Conservation (phyloP, 139 green algal genomes). For the Asterochloris erici region DNA sequence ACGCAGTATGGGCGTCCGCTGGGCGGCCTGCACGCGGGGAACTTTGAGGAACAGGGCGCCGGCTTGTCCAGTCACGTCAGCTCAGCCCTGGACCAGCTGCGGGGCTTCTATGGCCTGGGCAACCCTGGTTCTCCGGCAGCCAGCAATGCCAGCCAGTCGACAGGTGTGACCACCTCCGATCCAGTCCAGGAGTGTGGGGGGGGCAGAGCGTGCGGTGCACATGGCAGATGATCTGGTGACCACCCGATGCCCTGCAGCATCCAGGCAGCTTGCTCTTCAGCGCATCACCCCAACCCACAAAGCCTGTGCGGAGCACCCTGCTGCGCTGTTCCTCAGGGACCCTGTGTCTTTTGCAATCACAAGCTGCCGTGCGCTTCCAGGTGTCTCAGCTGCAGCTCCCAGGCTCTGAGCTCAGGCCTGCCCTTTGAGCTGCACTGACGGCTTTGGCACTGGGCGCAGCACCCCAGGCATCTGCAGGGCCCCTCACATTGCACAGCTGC, state of each 20-base stretch:
- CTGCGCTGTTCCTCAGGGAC: not conserved
- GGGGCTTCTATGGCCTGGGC: slow-evolving; percentile 35
- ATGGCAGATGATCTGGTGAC: not conserved
- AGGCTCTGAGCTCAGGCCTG: not conserved
- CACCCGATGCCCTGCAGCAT: not conserved
- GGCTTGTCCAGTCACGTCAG: slow-evolving; percentile 14
- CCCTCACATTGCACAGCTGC: too few relatives aligned
- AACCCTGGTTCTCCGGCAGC: slow-evolving; percentile 12
- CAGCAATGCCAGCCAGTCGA: slow-evolving; percentile 8
- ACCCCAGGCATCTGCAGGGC: not conserved
- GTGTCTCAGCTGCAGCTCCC: not conserved
- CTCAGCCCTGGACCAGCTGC: slow-evolving; percentile 33
- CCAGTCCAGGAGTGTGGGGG: too few relatives aligned
- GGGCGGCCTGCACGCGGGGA: not conserved
- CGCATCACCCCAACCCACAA: not conserved
- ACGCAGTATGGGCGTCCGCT: slow-evolving; percentile 42
- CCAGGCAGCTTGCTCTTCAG: not conserved
- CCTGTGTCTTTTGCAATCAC: not conserved
- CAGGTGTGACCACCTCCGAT: not conserved
- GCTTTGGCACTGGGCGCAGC: not conserved
- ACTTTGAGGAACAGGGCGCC: not conserved
- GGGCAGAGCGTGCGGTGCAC: not conserved
- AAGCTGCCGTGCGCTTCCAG: not conserved
- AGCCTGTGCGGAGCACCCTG: not conserved
- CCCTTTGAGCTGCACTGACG: not conserved